Conservation (phyloP, 345 rosid species). For the Eucalyptus viminalis region DNA sequence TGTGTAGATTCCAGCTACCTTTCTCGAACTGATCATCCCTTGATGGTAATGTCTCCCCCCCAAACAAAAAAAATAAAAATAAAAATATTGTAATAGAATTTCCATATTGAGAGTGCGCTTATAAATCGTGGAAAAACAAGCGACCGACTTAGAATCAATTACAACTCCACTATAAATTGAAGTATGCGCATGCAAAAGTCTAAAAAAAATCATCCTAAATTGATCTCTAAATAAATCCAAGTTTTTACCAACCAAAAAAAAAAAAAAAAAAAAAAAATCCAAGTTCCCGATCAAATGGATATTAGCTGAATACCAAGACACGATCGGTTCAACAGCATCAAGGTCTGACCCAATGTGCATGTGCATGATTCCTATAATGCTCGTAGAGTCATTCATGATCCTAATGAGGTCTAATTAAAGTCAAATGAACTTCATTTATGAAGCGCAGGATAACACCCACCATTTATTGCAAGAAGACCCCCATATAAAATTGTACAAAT, state of each 20-base stretch:
- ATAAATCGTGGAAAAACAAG: not conserved
- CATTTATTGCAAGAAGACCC: not conserved
- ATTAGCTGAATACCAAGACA: not conserved
- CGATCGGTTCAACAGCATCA: not conserved
- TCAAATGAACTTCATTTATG: not conserved
- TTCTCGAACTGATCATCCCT: not conserved
- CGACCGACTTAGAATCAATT: not conserved
- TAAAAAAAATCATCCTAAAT: not conserved
- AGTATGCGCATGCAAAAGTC: not conserved
- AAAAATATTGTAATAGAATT: not conserved
- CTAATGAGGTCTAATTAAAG: not conserved
- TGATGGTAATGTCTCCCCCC: rapidly evolving
- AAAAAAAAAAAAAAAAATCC: not conserved
- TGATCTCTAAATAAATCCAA: not conserved
- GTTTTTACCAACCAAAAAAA: no score
- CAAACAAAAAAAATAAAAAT: no score
- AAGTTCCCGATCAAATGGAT: not conserved
- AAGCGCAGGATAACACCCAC: not conserved
- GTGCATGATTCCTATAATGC: not conserved
- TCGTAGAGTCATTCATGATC: not conserved
- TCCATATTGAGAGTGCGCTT: not conserved
- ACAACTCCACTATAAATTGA: not conserved
- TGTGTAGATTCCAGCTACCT: not conserved
- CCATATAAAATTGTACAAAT: not conserved
- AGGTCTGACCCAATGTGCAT: not conserved